Evolutionary conservation across 1,139 yeast species (phyloP), one percentile per base, ranked within the genome.

Genomic region (Debaryomyces nepalensis): DNA sequence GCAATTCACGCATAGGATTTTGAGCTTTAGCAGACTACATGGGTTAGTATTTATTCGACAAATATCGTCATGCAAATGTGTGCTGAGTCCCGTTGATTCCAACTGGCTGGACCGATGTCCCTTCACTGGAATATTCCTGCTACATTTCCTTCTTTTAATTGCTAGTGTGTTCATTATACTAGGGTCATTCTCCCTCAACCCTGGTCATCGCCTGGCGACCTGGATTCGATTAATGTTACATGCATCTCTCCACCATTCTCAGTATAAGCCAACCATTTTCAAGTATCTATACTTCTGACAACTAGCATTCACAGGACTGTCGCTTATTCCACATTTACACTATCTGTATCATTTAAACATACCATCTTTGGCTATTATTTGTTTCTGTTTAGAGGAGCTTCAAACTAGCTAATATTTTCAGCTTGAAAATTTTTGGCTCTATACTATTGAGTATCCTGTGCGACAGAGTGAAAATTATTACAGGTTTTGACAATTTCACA

Each of bases 1-100:
- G 93, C 80, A 95, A 84, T 67, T 93, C 98, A 81, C 97, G 95
- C 99, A 95, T 93, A 79, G 88, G 66, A 63, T 74, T 74, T 68
- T 71, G 77, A 57, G 75, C 54, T 63, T 69, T 61, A 53, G 64
- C 59, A 54, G 66, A 60, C 64, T 58, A 48, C n/a, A 38, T 5
- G 23, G 26, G 55, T 51, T 51, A 51, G 55, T 51, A 49, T 34
- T 26, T 18, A 18, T 34, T 33, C 12, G 11, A 19, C 10, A 10
- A 7, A 9, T 7, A n/a, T 19, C n/a, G 5, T 31, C 4, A 12
- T 19, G 34, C 12, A 12, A 31, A 31, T 31, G 34, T 20, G 24
- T 31, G 24, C 26, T 31, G 32, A 9, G 18, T 33, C 11, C n/a
- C 11, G 26, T 21, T 11, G 12, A 19, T 5, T 7, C 16, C 19